These are phyloP conservation scores for Lasiosphaeria miniovina DNA, from an alignment of 495 filamentous ascomycete species.

Conservation along the genomic window DNA sequence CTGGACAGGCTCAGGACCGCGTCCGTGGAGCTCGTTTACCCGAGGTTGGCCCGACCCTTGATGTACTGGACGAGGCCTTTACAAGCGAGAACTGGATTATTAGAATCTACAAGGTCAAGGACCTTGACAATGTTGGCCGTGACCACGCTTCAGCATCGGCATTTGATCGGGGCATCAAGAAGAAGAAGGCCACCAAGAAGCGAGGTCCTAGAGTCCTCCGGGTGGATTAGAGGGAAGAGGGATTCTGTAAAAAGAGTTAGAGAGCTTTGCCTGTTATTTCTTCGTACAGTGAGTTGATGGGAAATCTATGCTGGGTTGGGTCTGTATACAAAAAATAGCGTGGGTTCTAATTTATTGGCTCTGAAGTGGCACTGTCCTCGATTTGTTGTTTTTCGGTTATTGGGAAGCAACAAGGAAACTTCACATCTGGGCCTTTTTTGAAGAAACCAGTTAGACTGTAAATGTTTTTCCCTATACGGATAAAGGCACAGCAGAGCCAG, in stretches of 20 bases:
- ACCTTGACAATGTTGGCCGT: constrained; percentile 91
- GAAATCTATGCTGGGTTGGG: constrained; percentile 17
- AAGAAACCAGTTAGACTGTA: background rate
- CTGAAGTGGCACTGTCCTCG: background rate
- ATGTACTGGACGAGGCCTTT: constrained; percentile 91
- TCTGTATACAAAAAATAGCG: constrained; percentile 25
- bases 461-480: too few relatives aligned
- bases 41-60: constrained; percentile 78
- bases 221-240: constrained; percentile 61
- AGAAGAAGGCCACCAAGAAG: constrained; percentile 79
- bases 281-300: constrained; percentile 11
- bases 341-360: constrained; percentile 13
- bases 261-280: constrained; percentile 17
- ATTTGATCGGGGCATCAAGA: constrained; percentile 92
- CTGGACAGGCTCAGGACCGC: constrained; percentile 86
- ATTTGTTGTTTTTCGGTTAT: background rate
- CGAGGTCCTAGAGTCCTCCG: constrained; percentile 77
- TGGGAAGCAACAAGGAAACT: background rate
- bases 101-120: constrained; percentile 99
- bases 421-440: background rate
- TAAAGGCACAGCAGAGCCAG: too few relatives aligned
- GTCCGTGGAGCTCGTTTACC: constrained; percentile 83
- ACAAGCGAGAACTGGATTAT: constrained; percentile 99
- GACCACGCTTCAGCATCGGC: constrained; percentile 80
- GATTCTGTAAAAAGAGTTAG: constrained; percentile 21